These are phyloP conservation scores for Penicillium sp. DNA, from an alignment of 2,329 filamentous ascomycete species.

Conservation along the genomic window DNA sequence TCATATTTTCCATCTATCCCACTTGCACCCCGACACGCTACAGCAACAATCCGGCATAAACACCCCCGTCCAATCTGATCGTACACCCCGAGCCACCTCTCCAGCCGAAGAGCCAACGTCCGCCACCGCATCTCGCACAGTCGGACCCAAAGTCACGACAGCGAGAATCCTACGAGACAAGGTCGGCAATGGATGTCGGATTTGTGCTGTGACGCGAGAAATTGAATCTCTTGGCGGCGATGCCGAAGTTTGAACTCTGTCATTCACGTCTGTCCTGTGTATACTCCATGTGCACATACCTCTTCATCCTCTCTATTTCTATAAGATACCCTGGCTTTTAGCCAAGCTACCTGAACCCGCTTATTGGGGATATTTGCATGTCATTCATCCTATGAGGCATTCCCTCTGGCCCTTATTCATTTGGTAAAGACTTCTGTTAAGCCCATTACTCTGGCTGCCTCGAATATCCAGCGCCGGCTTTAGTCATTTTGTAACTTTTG, in stretches of 20 bases:
- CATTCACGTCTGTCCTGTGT: conserved; percentile 1
- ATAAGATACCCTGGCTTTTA: conserved; percentile 12
- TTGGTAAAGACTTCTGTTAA: background rate
- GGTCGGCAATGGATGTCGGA: conserved; percentile 50
- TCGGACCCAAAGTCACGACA: conserved; percentile 84
- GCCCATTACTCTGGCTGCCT: background rate
- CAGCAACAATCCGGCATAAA: conserved; percentile 21
- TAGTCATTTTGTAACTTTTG: background rate
- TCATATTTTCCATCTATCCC: conserved; percentile 65
- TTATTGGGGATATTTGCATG: background rate
- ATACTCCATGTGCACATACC: conserved; percentile 10
- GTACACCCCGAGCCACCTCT: conserved; percentile 24
- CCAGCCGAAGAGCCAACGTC: conserved; percentile 29
- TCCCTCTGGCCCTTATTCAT: background rate
- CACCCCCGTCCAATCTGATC: conserved; percentile 22
- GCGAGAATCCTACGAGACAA: conserved; percentile 74
- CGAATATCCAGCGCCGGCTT: background rate
- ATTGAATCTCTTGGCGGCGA: conserved; percentile 36
- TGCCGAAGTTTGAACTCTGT: conserved; percentile 12
- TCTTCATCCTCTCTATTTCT: conserved; percentile 9
- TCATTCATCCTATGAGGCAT: background rate
- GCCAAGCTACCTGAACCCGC: background rate
- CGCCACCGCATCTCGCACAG: conserved; percentile 51
- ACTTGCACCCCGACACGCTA: conserved; percentile 49
- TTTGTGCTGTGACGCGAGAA: conserved; percentile 39